These are phyloP conservation scores for Funneliformis geosporum DNA, from an alignment of 192 early-diverging fungal species.

Conservation along the genomic window DNA sequence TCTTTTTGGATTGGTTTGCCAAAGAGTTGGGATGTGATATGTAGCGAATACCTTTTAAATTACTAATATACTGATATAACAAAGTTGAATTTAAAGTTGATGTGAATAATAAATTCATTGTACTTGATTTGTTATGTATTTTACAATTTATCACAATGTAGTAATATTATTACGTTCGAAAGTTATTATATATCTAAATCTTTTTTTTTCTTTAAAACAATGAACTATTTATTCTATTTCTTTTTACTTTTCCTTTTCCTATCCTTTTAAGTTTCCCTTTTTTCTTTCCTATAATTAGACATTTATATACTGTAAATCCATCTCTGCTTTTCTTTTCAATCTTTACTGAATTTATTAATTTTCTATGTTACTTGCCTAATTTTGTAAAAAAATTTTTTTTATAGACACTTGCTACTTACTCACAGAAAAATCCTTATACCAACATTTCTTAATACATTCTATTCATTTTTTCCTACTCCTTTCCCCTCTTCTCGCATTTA, in stretches of 20 bases:
- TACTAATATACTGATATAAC: not conserved
- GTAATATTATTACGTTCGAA: not conserved
- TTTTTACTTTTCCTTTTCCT: not conserved
- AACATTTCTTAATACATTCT: not conserved
- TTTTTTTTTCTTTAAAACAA: not conserved
- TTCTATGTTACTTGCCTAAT: not conserved
- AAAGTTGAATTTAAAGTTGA: not conserved
- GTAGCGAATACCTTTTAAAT: not conserved
- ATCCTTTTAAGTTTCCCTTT: not conserved
- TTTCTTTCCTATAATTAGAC: not conserved
- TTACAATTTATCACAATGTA: not conserved
- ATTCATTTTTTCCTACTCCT: not conserved
- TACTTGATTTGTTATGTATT: not conserved
- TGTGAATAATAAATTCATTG: not conserved
- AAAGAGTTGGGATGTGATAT: constrained; percentile 24
- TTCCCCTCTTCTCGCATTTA: not conserved
- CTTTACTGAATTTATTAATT: not conserved
- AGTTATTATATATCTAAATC: not conserved
- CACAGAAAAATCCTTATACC: not conserved
- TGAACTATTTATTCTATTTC: not conserved
- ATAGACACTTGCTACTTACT: not conserved
- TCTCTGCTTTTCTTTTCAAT: not conserved
- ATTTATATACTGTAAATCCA: not conserved
- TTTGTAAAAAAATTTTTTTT: not conserved
- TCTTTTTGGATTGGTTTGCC: constrained; percentile 37